Conservation (phyloP, 768 basidiomycete species). For the Tulasnella sp. region DNA sequence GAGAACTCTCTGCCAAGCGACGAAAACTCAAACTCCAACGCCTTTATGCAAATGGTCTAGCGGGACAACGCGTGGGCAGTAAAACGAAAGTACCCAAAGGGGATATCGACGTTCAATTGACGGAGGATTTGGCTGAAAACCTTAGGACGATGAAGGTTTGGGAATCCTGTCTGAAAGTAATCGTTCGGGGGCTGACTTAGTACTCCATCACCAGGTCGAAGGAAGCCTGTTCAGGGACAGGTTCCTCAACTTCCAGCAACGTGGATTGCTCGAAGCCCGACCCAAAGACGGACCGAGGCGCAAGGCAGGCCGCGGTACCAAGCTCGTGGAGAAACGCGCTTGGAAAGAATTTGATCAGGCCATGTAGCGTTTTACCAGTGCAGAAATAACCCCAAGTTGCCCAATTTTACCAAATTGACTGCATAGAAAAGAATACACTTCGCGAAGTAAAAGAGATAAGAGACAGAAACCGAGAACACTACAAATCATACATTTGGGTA, state of each 20-base stretch:
- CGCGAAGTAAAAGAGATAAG: neutral
- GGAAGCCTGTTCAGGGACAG: slow-evolving; percentile 89
- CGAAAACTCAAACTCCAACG: slow-evolving; percentile 36
- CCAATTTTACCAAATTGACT: neutral
- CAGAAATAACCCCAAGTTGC: neutral
- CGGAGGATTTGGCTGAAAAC: slow-evolving; percentile 82
- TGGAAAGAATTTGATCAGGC: neutral
- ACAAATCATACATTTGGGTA: neutral
- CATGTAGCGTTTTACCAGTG: neutral
- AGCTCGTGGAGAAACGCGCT: neutral
- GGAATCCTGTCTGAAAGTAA: slow-evolving; percentile 4
- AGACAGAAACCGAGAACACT: neutral
- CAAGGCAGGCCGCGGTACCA: neutral
- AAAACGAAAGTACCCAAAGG: slow-evolving; percentile 66
- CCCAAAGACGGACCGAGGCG: slow-evolving; percentile 27
- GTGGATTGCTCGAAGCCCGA: slow-evolving; percentile 80
- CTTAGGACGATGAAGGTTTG: slow-evolving; percentile 74
- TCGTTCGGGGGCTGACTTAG: neutral
- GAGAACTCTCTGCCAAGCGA: slow-evolving; percentile 32
- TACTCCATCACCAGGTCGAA: slow-evolving; percentile 54
- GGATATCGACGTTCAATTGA: slow-evolving; percentile 75
- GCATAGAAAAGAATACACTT: neutral
- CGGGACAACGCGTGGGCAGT: slow-evolving; percentile 61
- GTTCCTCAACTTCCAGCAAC: slow-evolving; percentile 78
- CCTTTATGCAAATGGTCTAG: slow-evolving; percentile 54